Conservation (phyloP, 148 eudicot species). For the Beta vulgaris region DNA sequence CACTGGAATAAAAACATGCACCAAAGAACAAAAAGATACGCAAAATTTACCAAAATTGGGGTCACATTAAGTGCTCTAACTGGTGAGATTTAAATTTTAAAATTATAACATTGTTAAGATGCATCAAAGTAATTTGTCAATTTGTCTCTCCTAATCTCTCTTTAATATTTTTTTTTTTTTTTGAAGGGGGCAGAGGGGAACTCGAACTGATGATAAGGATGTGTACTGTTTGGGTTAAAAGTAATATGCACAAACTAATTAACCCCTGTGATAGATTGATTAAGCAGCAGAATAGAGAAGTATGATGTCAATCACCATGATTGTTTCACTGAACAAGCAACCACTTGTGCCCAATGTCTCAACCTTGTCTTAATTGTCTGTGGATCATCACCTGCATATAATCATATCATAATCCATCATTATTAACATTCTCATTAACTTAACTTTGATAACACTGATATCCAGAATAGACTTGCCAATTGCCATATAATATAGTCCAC, state of each 20-base stretch:
- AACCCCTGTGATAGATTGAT: not conserved
- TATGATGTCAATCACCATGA: constrained; percentile 17
- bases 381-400: constrained; percentile 72
- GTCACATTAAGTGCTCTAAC: constrained; percentile 3
- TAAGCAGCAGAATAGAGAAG: not conserved
- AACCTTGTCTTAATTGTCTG: constrained; percentile 71
- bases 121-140: not conserved
- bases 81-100: too few relatives aligned
- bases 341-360: constrained; percentile 89
- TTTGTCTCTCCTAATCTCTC: not conserved
- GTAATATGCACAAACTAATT: constrained; percentile 10
- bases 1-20: not conserved
- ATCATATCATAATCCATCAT: constrained; percentile 20
- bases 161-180: not conserved
- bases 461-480: not conserved
- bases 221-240: too few relatives aligned
- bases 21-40: not conserved
- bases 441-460: too few relatives aligned
- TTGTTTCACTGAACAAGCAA: constrained; percentile 84
- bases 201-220: too few relatives aligned
- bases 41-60: not conserved
- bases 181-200: not conserved
- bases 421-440: not conserved
- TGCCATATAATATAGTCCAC: not conserved
- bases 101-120: not conserved